A percentile compares a stretch with the other conserved stretches of the same genome.
phyloP scores from a whole-genome alignment of 2,329 filamentous ascomycete genomes.

The Ilyonectria robusta region DNA sequence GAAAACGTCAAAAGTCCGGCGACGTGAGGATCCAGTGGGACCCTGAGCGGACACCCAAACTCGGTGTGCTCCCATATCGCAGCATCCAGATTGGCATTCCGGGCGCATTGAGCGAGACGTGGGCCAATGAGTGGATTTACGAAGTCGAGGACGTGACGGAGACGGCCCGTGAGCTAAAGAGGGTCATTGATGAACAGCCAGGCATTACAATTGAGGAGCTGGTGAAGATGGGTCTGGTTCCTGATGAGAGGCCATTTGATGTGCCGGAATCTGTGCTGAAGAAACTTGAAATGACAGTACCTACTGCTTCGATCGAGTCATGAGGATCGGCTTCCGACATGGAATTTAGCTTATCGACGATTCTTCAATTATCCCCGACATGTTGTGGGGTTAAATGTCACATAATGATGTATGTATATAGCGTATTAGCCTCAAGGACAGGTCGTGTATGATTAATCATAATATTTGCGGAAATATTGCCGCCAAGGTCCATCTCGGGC shows the following conservation, averaged over 20 bases:
- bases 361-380: no score
- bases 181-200: conserved; percentile 57
- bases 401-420: neutral
- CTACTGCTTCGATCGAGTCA: neutral
- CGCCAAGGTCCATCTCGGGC: neutral
- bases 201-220: conserved; percentile 55
- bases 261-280: conserved; percentile 55
- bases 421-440: neutral
- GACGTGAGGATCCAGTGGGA: conserved; percentile 75
- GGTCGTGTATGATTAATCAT: neutral
- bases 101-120: conserved; percentile 58
- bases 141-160: conserved; percentile 72
- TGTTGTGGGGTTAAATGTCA: neutral
- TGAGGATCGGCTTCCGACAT: neutral
- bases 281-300: conserved; percentile 51
- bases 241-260: conserved; percentile 59
- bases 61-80: conserved; percentile 63
- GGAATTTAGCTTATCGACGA: neutral
- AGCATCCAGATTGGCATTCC: conserved; percentile 76
- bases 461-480: neutral
- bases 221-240: conserved; percentile 56
- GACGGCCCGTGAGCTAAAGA: conserved; percentile 63
- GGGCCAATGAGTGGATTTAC: conserved; percentile 66
- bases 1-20: conserved; percentile 46
- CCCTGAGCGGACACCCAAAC: conserved; percentile 65